A percentile compares a stretch with the other conserved stretches of the same genome.
Evolutionary conservation across 768 basidiomycete species (phyloP).

Genomic region (Russula vinacea): DNA sequence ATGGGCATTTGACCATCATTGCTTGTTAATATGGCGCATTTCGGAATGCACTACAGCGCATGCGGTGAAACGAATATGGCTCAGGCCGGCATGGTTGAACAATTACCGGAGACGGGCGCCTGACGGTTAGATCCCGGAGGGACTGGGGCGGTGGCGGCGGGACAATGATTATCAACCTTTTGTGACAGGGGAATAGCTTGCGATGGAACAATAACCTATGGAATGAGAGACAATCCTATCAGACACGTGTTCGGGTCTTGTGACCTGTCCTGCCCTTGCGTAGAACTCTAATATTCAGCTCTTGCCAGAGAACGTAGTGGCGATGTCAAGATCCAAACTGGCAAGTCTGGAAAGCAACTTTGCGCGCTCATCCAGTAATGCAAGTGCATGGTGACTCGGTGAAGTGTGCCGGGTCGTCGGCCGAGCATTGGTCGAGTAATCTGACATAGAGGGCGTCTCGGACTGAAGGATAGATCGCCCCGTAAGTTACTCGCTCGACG

Average conservation of each 20-base stretch:
- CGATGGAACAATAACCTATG: slow-evolving; percentile 14
- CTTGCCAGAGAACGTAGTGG: slow-evolving; percentile 3
- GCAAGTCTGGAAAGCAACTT: slow-evolving; percentile 54
- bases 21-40: slow-evolving; percentile 1
- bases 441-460: slow-evolving; percentile 7
- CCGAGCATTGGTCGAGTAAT: slow-evolving; percentile 10
- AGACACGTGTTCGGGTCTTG: slow-evolving; percentile 6
- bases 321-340: slow-evolving; percentile 36
- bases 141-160: not conserved
- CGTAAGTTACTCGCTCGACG: slow-evolving; percentile 3
- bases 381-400: slow-evolving; percentile 46
- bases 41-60: not conserved
- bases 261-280: not conserved
- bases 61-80: not conserved
- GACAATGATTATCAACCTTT: slow-evolving; percentile 7
- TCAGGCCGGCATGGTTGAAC: slow-evolving; percentile 2
- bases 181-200: not conserved
- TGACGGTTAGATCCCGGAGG: not conserved
- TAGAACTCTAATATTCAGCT: slow-evolving; percentile 15
- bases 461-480: not conserved
- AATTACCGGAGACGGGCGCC: slow-evolving; percentile 17
- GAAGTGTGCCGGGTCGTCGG: slow-evolving; percentile 39
- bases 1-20: slow-evolving; percentile 22
- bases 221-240: slow-evolving; percentile 9
- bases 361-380: slow-evolving; percentile 57